Evolutionary conservation across 257 asterid genomes (phyloP), one percentile per base, ranked within the genome.

Genomic region (Primulina huaijiensis): DNA sequence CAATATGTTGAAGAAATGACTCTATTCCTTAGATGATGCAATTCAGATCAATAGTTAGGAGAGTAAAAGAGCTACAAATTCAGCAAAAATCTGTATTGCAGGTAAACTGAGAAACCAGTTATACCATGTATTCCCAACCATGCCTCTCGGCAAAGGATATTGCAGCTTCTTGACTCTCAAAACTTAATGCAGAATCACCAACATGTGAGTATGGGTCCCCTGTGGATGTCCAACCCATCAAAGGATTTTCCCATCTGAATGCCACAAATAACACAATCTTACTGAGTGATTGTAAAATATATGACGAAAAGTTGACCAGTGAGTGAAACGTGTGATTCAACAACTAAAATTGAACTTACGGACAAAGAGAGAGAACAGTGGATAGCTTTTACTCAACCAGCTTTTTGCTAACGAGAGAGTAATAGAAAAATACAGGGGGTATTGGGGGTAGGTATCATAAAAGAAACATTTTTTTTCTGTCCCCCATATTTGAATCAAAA

Each of bases 201-300:
- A 94, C 97, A 83, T 94, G 59, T 74, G 97, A 84, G 78, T 94
- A 94, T 34, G 99, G 97, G 78, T 94, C 99, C 62, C 99, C 99
- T 0, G 99, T 94, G 64, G 99, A 94, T 65, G 99, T 94, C 99
- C 99, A 94, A 37, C 99, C 97, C 97, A 94, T 94, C 81, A 94
- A 83, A 30, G 99, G 99, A 80, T 94, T 94, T 83, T 94, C 99
- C 99, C 99, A 91, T 76, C 99, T 89, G 70, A 81, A 73, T n/a
- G 62, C 62, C 61, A 73, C 60, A 29, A 72, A 78, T 43, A 69
- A 67, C 30, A 72, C 27, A 65, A 23, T 25, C 43, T 53, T 17
- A 66, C 37, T 58, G 8, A 55, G 64, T 37, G 40, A 62, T 55
- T 20, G 17, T 35, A 66, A 66, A 75, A 33, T 40, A 35, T 30